These are phyloP conservation scores for Neonectria faginata DNA, from an alignment of 2,329 filamentous ascomycete genomes.

Conservation along the genomic window DNA sequence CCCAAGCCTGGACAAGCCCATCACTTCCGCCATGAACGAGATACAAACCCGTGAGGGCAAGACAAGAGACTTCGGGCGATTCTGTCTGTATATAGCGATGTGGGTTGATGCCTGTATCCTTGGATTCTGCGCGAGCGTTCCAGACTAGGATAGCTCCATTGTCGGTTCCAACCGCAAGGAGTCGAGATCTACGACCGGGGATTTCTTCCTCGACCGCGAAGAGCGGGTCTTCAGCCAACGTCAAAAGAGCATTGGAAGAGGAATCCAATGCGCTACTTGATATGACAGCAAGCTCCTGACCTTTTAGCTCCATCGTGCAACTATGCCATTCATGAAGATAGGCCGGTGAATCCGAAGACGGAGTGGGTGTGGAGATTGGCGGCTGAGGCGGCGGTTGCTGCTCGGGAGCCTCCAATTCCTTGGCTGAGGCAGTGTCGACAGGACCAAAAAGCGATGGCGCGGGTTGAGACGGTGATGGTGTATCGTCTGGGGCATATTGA, in stretches of 20 bases:
- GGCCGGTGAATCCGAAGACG: constrained; percentile 31
- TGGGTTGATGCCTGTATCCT: constrained; percentile 67
- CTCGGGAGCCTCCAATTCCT: constrained; percentile 31
- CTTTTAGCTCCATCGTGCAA: constrained; percentile 61
- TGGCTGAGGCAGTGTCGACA: constrained; percentile 10
- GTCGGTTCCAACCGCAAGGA: constrained; percentile 84
- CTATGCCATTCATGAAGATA: constrained; percentile 49
- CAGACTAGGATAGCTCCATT: constrained; percentile 83
- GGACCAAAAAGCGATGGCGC: constrained; percentile 49
- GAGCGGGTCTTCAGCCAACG: constrained; percentile 82
- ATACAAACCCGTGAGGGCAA: constrained; percentile 87
- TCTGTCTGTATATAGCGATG: constrained; percentile 89
- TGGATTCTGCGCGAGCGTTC: constrained; percentile 77
- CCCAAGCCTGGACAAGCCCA: constrained; percentile 95
- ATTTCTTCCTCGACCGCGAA: constrained; percentile 68
- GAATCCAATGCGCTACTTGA: constrained; percentile 78
- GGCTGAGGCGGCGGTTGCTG: constrained; percentile 39
- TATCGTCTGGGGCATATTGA: constrained; percentile 16
- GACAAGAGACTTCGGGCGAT: constrained; percentile 84
- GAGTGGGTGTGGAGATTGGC: constrained; percentile 40
- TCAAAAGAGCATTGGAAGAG: constrained; percentile 78
- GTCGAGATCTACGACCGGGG: constrained; percentile 84
- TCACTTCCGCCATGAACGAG: constrained; percentile 94
- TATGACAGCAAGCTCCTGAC: constrained; percentile 70
- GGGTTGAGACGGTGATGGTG: constrained; percentile 17